A percentile compares a stretch with the other conserved stretches of the same genome.
phyloP scores from a whole-genome alignment of 805 yeast species.

The Metschnikowia vanudenii region DNA sequence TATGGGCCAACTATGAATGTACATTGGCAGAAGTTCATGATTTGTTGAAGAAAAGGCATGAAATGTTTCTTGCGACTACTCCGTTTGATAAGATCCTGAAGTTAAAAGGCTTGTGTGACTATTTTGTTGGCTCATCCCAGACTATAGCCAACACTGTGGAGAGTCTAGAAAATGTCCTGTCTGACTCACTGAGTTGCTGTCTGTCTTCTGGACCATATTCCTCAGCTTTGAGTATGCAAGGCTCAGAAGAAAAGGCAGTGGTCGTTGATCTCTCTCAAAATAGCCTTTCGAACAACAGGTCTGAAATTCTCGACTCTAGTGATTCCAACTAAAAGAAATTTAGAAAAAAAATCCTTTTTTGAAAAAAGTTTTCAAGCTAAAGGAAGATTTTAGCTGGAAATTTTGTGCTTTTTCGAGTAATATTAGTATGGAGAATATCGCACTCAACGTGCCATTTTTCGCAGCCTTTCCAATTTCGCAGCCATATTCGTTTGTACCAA shows the following conservation, averaged over 20 bases:
- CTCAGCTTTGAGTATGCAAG: neutral
- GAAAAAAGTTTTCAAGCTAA: too few relatives aligned
- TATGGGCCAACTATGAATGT: conserved; percentile 9
- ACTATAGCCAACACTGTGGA: conserved; percentile 4
- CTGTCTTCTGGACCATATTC: conserved; percentile 1
- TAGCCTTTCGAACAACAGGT: neutral
- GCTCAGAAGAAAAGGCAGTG: neutral
- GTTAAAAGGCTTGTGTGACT: conserved; percentile 1
- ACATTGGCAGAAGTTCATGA: conserved; percentile 2
- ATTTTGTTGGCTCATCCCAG: neutral
- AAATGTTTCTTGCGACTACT: neutral
- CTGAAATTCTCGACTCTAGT: neutral
- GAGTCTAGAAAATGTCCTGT: conserved; percentile 4
- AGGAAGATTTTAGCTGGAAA: too few relatives aligned
- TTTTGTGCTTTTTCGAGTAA: too few relatives aligned
- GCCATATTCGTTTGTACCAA: conserved; percentile 2
- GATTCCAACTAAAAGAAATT: neutral
- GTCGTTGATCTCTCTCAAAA: conserved; percentile 3
- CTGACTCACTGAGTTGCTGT: neutral
- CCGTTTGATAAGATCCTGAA: conserved; percentile 1
- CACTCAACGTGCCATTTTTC: neutral
- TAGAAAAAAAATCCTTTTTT: neutral
- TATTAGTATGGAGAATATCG: neutral
- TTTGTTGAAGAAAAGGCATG: conserved; percentile 2
- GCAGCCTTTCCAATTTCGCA: neutral